Base-by-base conservation (phyloP, 768 basidiomycete species). In the Candolleomyces eurysporus region DNA sequence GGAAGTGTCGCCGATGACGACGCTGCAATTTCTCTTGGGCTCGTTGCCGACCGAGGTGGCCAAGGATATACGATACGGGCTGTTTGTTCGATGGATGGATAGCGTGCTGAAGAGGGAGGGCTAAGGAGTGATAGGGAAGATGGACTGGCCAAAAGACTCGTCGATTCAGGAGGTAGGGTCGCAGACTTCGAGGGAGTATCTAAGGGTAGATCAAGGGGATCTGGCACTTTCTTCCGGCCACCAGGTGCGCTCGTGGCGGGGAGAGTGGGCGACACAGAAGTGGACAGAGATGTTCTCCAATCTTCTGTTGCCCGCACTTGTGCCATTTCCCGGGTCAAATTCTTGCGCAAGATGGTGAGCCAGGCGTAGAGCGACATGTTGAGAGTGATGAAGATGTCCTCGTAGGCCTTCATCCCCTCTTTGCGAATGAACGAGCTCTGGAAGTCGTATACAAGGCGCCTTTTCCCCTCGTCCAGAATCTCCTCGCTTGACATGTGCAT, bases 301-400 rank as follows among this genome's bases (percentile, higher is more conserved):
- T 84, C 86, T n/a, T 82, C 79, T 7, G 83, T 73, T 14, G 82
- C 81, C 63, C 84, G 82, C 2, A 84, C 86, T 68, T 90, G 89
- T 22, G 91, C 89, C 83, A 94, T 84, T 69, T 93, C 92, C 58
- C 88, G 77, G 14, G 86, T 79, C 65, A 92, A 75, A 62, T 85
- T 90, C 72, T 91, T 92, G 60, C 90, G 84, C 45, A 92, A 79
- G 22, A 88, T 72, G 1, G 89, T 91, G 49, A 94, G 82, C 90
- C 91, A 92, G 9, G 90, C 84, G 68, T 93, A 93, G 2, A 93
- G 76, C 0, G 88, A 82, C 68, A 92, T 85, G 75, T 94, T 94
- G 64, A 94, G 78, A 4, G 91, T 89, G 72, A 94, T 91, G 72
- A 89, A 93, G 58, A 94, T 92, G 65, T 91, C 89, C 65, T 92